Evolutionary conservation across 148 eudicot genomes (phyloP).

Genomic region (Spergularia bocconei): DNA sequence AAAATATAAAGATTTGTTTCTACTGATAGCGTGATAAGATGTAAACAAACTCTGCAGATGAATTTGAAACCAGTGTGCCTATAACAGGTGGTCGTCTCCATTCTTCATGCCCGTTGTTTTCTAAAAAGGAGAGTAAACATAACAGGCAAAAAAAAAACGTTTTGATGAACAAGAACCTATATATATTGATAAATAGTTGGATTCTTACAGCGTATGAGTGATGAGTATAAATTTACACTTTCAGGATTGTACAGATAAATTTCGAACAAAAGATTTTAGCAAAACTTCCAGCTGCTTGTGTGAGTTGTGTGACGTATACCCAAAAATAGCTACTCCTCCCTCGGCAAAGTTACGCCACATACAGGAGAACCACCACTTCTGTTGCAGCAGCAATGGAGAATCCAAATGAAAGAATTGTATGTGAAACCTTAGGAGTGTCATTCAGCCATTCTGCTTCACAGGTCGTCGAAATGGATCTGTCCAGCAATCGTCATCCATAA

Average conservation of each 20-base stretch:
- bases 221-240: constrained; percentile 14
- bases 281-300: constrained; percentile 11
- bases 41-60: neutral
- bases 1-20: neutral
- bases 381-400: constrained; percentile 9
- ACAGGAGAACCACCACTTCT: constrained; percentile 9
- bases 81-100: neutral
- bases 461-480: constrained; percentile 45
- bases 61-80: neutral
- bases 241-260: constrained; percentile 3
- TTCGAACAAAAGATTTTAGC: neutral
- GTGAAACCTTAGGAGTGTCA: too few relatives aligned
- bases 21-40: neutral
- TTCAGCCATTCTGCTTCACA: constrained; percentile 10
- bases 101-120: neutral
- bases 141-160: neutral
- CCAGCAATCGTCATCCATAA: constrained; percentile 53
- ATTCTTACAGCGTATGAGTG: constrained; percentile 13
- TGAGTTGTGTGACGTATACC: constrained; percentile 6
- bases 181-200: constrained; percentile 9
- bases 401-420: constrained; percentile 10
- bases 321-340: constrained; percentile 12
- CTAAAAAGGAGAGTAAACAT: neutral
- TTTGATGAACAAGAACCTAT: neutral
- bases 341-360: neutral